Percentiles rank a stretch among this genome's conserved stretches.
Evolutionary conservation across 345 rosid genomes (phyloP).

Genomic region (Gossypium rotundifolium): DNA sequence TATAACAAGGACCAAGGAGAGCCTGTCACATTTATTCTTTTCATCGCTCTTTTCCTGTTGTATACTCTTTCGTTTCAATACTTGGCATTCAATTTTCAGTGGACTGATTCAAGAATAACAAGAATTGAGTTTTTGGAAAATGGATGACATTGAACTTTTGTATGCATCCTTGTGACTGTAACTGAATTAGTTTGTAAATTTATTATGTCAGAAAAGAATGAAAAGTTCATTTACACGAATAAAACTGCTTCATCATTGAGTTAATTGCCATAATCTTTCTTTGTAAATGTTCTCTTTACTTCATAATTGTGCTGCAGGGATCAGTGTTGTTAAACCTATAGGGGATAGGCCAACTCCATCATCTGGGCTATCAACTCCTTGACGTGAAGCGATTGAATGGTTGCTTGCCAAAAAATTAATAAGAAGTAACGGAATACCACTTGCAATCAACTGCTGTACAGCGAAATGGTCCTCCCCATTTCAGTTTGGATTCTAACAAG

Average conservation of each 20-base stretch:
- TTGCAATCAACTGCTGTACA: slow-evolving; percentile 78
- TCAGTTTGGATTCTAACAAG: slow-evolving; percentile 73
- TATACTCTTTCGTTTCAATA: not conserved
- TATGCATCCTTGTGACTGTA: slow-evolving; percentile 8
- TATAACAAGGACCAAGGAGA: slow-evolving; percentile 12
- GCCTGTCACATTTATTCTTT: slow-evolving; percentile 5
- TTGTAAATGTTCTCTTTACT: not conserved
- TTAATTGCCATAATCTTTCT: not conserved
- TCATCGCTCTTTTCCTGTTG: not conserved
- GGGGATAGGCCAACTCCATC: slow-evolving; percentile 68
- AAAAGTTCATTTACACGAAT: not conserved
- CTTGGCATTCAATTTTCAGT: not conserved
- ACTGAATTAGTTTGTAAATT: slow-evolving; percentile 8
- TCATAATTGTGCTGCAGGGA: not conserved
- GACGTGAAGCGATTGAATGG: slow-evolving; percentile 32
- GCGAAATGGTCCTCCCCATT: slow-evolving; percentile 79
- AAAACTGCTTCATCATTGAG: not conserved
- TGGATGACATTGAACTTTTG: not conserved
- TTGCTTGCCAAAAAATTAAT: slow-evolving; percentile 50
- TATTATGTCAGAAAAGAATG: not conserved
- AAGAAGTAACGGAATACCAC: slow-evolving; percentile 76
- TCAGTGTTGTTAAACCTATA: slow-evolving; percentile 43
- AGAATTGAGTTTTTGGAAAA: not conserved
- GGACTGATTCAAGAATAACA: slow-evolving; percentile 5
- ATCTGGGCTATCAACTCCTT: slow-evolving; percentile 30